Conservation (phyloP, 345 rosid species). For the Clarkia xantiana region DNA sequence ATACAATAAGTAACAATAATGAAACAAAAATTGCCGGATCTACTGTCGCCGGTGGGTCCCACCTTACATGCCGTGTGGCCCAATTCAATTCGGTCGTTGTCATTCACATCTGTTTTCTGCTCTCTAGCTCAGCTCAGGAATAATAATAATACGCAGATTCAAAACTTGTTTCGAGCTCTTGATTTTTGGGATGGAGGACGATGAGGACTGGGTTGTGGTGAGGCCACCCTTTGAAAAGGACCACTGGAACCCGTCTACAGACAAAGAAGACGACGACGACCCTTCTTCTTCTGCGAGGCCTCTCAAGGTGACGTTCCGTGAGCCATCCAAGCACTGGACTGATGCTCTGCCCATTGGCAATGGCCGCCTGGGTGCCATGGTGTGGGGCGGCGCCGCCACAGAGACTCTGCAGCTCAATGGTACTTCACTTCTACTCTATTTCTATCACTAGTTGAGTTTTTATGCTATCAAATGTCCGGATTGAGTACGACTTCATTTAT, state of each 20-base stretch:
- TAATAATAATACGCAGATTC: neutral
- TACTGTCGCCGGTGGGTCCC: no score
- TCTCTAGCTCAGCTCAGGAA: neutral
- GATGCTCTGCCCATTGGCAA: conserved; percentile 87
- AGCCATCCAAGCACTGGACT: conserved; percentile 73
- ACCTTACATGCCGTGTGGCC: neutral
- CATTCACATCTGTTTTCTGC: neutral
- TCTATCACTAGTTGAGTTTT: no score
- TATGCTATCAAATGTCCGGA: no score
- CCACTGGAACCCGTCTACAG: conserved; percentile 24
- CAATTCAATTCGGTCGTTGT: neutral
- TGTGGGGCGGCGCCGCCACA: conserved; percentile 70
- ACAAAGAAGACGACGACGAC: conserved; percentile 8
- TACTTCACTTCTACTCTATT: conserved; percentile 8
- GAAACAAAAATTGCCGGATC: no score
- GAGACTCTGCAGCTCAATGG: conserved; percentile 79
- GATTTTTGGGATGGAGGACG: conserved; percentile 7
- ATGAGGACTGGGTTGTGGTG: conserved; percentile 20
- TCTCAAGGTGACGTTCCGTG: conserved; percentile 43
- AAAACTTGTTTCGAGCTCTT: no score
- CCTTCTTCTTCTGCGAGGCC: conserved; percentile 21
- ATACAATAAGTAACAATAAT: no score
- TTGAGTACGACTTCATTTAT: no score
- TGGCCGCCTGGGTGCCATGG: conserved; percentile 89
- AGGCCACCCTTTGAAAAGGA: conserved; percentile 32